A percentile compares a stretch with the other conserved stretches of the same genome.
These are phyloP conservation scores for Podospora pseudocomata DNA, from an alignment of 495 filamentous ascomycete genomes.

Conservation along the genomic window DNA sequence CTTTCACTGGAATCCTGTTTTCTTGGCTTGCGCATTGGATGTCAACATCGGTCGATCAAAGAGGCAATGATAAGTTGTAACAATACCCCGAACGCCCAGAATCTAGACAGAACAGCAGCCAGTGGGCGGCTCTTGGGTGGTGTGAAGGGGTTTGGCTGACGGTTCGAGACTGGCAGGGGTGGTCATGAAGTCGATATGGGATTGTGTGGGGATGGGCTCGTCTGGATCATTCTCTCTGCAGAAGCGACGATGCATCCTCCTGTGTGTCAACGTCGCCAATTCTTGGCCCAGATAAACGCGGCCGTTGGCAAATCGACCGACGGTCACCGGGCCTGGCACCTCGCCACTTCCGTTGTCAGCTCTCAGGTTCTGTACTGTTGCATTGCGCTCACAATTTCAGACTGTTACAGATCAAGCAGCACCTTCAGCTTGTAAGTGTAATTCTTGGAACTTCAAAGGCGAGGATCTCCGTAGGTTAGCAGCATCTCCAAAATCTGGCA, in stretches of 20 bases:
- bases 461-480: background rate
- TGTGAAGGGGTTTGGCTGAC: background rate
- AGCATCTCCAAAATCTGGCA: background rate
- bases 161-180: background rate
- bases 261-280: conserved; percentile 14
- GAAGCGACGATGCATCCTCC: conserved; percentile 10
- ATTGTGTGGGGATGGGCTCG: conserved; percentile 10
- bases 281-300: conserved; percentile 10
- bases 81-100: background rate
- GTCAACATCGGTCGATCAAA: background rate
- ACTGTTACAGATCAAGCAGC: background rate
- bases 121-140: background rate
- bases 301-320: conserved; percentile 1
- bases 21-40: background rate
- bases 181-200: conserved; percentile 4
- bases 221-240: conserved; percentile 13
- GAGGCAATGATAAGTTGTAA: background rate
- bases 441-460: background rate
- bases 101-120: too few relatives aligned
- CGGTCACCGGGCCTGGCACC: conserved; percentile 13
- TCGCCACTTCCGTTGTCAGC: conserved; percentile 12
- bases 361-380: background rate
- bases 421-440: background rate
- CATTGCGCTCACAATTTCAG: background rate
- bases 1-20: background rate